phyloP scores from a whole-genome alignment of 1,284 basidiomycete genomes.

The Puccinia triticina region DNA sequence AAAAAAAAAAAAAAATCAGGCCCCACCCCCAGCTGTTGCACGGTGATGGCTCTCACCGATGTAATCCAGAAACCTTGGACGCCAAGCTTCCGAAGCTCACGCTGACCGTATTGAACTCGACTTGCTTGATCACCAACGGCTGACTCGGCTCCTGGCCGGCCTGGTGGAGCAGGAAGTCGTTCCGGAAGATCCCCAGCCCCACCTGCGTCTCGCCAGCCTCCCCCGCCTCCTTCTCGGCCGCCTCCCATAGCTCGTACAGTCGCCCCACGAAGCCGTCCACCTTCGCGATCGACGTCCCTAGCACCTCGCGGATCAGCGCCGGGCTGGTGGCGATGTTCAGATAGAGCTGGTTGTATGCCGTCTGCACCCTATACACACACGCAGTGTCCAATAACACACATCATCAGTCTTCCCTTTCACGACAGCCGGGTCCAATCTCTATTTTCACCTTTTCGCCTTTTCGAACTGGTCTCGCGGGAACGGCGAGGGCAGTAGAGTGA shows the following conservation, averaged over 20 bases:
- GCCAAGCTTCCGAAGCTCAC: conserved; percentile 85
- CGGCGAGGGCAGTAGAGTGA: conserved; percentile 83
- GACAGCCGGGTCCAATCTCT: no score
- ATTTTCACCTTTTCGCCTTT: conserved; percentile 67
- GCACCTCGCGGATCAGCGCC: conserved; percentile 76
- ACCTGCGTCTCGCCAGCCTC: conserved; percentile 64
- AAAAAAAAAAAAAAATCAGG: no score
- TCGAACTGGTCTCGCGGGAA: conserved; percentile 76
- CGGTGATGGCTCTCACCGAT: conserved; percentile 66
- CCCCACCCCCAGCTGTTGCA: no score
- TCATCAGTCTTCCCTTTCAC: no score
- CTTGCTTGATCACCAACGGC: conserved; percentile 76
- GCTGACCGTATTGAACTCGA: conserved; percentile 98
- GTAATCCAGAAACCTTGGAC: conserved; percentile 73
- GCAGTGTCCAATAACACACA: no score
- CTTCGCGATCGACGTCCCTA: conserved; percentile 74
- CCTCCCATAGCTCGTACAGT: conserved; percentile 83
- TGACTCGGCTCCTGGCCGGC: conserved; percentile 33
- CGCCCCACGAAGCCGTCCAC: conserved; percentile 85
- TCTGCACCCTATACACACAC: conserved; percentile 71
- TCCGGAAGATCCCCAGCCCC: conserved; percentile 90
- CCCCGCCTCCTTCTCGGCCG: conserved; percentile 70
- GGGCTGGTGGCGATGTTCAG: conserved; percentile 78
- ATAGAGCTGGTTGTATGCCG: conserved; percentile 81
- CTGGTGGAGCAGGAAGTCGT: conserved; percentile 88